phyloP scores from a whole-genome alignment of 148 eudicot species.

The Salicornia ramosissima region DNA sequence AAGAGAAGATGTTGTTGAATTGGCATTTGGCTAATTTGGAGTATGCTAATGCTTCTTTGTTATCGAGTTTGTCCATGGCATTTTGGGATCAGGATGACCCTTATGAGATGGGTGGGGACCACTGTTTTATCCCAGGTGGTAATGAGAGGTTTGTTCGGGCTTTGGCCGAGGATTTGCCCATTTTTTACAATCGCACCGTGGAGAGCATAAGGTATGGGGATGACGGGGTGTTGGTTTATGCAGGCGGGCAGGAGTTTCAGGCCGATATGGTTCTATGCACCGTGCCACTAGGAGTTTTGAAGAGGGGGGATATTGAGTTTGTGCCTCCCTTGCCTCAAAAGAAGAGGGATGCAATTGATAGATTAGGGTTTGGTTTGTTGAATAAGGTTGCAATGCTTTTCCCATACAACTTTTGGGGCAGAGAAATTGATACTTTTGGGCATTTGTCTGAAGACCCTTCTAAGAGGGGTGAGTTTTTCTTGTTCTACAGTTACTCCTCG shows the following conservation, averaged over 20 bases:
- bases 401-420: conserved; percentile 96
- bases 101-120: conserved; percentile 97
- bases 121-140: conserved; percentile 94
- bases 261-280: conserved; percentile 93
- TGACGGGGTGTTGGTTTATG: conserved; percentile 76
- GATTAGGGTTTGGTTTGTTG: conserved; percentile 86
- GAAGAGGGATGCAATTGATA: conserved; percentile 70
- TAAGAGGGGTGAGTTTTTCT: conserved; percentile 89
- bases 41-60: conserved; percentile 81
- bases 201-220: conserved; percentile 62
- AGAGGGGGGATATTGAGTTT: conserved; percentile 63
- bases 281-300: conserved; percentile 85
- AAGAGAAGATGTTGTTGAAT: conserved; percentile 80
- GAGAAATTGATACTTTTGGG: conserved; percentile 90
- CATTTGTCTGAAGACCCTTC: conserved; percentile 69
- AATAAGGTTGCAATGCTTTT: conserved; percentile 96
- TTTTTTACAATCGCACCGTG: conserved; percentile 56
- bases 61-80: conserved; percentile 85
- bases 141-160: conserved; percentile 83
- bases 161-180: conserved; percentile 73
- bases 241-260: conserved; percentile 65
- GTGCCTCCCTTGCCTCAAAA: conserved; percentile 77
- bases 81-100: conserved; percentile 99
- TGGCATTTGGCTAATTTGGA: conserved; percentile 98
- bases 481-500: conserved; percentile 82